phyloP scores from a whole-genome alignment of 352 stramenopile species.

The Globisporangium cylindrosporum region DNA sequence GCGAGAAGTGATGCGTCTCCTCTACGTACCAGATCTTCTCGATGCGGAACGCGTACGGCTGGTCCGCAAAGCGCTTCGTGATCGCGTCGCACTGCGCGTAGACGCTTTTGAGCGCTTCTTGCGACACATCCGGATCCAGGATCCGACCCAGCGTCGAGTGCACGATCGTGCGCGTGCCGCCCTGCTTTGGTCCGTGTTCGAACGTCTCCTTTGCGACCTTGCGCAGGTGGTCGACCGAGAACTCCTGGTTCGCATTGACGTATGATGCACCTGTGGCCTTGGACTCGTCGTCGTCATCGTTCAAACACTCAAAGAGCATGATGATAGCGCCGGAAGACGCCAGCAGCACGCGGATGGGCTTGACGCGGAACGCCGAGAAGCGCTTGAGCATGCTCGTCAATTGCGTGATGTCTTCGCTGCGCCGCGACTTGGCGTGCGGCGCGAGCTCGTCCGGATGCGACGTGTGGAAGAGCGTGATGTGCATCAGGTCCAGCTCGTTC shows the following conservation, averaged over 20 bases:
- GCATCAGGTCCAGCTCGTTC: slow-evolving; percentile 65
- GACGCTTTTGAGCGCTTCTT: slow-evolving; percentile 30
- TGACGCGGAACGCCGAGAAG: slow-evolving; percentile 44
- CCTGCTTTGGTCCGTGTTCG: slow-evolving; percentile 39
- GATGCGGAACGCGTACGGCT: slow-evolving; percentile 33
- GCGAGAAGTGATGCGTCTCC: slow-evolving; percentile 65
- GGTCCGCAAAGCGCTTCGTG: slow-evolving; percentile 29
- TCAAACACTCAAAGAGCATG: slow-evolving; percentile 57
- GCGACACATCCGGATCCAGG: slow-evolving; percentile 39
- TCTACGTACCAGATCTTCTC: slow-evolving; percentile 68
- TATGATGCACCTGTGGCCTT: not conserved
- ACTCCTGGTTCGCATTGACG: slow-evolving; percentile 37
- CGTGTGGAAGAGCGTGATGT: slow-evolving; percentile 80
- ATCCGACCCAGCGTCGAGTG: slow-evolving; percentile 66
- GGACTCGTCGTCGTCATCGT: not conserved
- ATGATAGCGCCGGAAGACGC: slow-evolving; percentile 64
- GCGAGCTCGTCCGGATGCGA: slow-evolving; percentile 63
- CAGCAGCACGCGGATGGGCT: slow-evolving; percentile 49
- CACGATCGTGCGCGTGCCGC: slow-evolving; percentile 52
- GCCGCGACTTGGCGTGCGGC: slow-evolving; percentile 32
- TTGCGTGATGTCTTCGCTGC: slow-evolving; percentile 39
- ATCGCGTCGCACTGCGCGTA: slow-evolving; percentile 53
- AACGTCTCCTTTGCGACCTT: slow-evolving; percentile 46
- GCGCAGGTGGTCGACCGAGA: slow-evolving; percentile 57
- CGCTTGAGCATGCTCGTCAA: slow-evolving; percentile 34